Evolutionary conservation across 108 stramenopile genomes (phyloP).

Genomic region (Seminavis robusta): DNA sequence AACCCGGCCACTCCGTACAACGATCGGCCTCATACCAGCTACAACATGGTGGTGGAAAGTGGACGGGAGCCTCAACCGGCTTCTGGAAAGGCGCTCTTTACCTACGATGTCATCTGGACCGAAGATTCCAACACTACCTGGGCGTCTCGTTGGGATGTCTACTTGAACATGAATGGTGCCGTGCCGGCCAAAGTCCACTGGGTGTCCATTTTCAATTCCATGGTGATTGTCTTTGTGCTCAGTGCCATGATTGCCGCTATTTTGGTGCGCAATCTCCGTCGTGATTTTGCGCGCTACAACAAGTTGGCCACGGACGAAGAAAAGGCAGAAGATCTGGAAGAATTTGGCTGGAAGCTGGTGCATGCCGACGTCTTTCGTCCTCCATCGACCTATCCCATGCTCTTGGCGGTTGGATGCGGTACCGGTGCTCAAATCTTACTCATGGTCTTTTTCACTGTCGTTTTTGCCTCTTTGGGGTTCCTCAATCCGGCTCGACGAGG

Average conservation of each 20-base stretch:
- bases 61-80: slow-evolving; percentile 54
- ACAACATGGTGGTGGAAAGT: slow-evolving; percentile 47
- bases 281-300: slow-evolving; percentile 65
- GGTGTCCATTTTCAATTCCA: slow-evolving; percentile 72
- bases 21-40: slow-evolving; percentile 37
- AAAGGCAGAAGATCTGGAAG: slow-evolving; percentile 80
- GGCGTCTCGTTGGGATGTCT: slow-evolving; percentile 93
- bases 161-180: slow-evolving; percentile 82
- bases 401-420: slow-evolving; percentile 78
- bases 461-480: slow-evolving; percentile 87
- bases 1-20: slow-evolving; percentile 9
- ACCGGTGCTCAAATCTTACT: slow-evolving; percentile 77
- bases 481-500: slow-evolving; percentile 89
- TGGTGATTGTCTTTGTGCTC: slow-evolving; percentile 84
- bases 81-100: slow-evolving; percentile 69
- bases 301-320: slow-evolving; percentile 77
- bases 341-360: slow-evolving; percentile 92
- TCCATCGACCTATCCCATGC: slow-evolving; percentile 57
- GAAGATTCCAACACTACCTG: slow-evolving; percentile 63
- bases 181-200: slow-evolving; percentile 80
- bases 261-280: slow-evolving; percentile 31
- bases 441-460: slow-evolving; percentile 67
- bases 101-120: slow-evolving; percentile 90
- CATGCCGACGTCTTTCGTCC: slow-evolving; percentile 91
- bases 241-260: slow-evolving; percentile 22